A percentile compares a stretch with the other conserved stretches of the same genome.
phyloP scores from a whole-genome alignment of 192 early-diverging fungal genomes.

The Geranomyces variabilis region DNA sequence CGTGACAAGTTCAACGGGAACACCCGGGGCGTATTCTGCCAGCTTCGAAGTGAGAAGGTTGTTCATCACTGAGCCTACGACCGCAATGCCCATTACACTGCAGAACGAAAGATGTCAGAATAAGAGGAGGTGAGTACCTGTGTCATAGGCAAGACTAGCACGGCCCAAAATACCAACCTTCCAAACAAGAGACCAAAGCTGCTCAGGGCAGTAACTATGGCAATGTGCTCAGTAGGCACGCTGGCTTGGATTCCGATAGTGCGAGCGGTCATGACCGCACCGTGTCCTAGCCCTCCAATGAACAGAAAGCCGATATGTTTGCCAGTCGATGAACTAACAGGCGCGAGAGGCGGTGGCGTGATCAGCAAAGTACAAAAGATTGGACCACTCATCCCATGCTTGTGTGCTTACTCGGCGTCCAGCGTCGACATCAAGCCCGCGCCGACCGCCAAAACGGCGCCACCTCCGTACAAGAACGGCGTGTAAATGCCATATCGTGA shows the following conservation, averaged over 20 bases:
- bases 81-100: slow-evolving; percentile 69
- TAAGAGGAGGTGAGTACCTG: too few relatives aligned
- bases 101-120: too few relatives aligned
- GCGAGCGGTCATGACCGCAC: slow-evolving; percentile 71
- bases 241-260: slow-evolving; percentile 74
- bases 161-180: too few relatives aligned
- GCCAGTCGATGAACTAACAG: too few relatives aligned
- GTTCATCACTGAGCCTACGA: slow-evolving; percentile 71
- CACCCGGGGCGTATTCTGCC: slow-evolving; percentile 3
- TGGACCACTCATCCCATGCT: slow-evolving; percentile 43
- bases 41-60: slow-evolving; percentile 55
- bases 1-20: background rate
- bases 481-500: too few relatives aligned
- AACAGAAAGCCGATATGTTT: slow-evolving; percentile 70
- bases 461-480: too few relatives aligned
- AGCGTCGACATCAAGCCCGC: background rate
- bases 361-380: too few relatives aligned
- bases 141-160: too few relatives aligned
- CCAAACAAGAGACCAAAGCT: slow-evolving; percentile 70
- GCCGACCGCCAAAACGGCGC: background rate
- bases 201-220: slow-evolving; percentile 69
- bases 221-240: slow-evolving; percentile 69
- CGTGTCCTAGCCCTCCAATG: slow-evolving; percentile 74
- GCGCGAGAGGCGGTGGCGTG: too few relatives aligned
- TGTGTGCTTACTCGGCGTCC: slow-evolving; percentile 33